Conservation (phyloP, 768 basidiomycete genomes). For the Suillus clintonianus region DNA sequence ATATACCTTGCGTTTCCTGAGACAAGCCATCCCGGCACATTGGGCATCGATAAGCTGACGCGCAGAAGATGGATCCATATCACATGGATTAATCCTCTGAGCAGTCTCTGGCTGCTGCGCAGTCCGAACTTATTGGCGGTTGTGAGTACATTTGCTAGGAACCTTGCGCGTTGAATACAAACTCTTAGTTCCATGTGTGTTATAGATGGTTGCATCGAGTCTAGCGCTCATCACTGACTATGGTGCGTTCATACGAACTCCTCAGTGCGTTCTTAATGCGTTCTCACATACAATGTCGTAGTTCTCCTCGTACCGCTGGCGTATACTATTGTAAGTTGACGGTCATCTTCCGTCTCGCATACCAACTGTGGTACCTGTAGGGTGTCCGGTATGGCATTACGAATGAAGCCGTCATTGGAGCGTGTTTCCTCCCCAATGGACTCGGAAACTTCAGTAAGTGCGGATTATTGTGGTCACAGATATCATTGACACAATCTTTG, state of each 20-base stretch:
- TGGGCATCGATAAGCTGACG: slow-evolving; percentile 56
- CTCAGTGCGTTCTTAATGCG: background rate
- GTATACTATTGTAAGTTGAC: slow-evolving; percentile 36
- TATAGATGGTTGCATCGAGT: slow-evolving; percentile 40
- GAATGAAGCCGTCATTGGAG: slow-evolving; percentile 37
- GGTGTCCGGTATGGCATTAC: slow-evolving; percentile 36
- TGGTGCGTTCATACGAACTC: slow-evolving; percentile 17
- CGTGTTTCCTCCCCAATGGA: slow-evolving; percentile 37
- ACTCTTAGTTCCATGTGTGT: slow-evolving; percentile 36
- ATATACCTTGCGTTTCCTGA: slow-evolving; percentile 53
- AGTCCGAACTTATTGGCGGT: slow-evolving; percentile 55
- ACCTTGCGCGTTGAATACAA: background rate
- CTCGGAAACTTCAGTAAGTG: slow-evolving; percentile 36
- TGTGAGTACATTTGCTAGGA: slow-evolving; percentile 35
- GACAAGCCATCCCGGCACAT: slow-evolving; percentile 58
- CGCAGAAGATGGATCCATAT: slow-evolving; percentile 26
- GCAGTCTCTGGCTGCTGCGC: slow-evolving; percentile 45
- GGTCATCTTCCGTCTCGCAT: background rate
- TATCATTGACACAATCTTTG: background rate
- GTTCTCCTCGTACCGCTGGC: slow-evolving; percentile 37
- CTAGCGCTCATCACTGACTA: slow-evolving; percentile 29
- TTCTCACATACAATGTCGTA: background rate
- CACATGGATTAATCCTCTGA: slow-evolving; percentile 56
- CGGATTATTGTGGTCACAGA: background rate
- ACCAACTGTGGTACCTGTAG: slow-evolving; percentile 15